Evolutionary conservation across 805 yeast species (phyloP), one percentile per base, ranked within the genome.

Genomic region (Komagataella phaffii): DNA sequence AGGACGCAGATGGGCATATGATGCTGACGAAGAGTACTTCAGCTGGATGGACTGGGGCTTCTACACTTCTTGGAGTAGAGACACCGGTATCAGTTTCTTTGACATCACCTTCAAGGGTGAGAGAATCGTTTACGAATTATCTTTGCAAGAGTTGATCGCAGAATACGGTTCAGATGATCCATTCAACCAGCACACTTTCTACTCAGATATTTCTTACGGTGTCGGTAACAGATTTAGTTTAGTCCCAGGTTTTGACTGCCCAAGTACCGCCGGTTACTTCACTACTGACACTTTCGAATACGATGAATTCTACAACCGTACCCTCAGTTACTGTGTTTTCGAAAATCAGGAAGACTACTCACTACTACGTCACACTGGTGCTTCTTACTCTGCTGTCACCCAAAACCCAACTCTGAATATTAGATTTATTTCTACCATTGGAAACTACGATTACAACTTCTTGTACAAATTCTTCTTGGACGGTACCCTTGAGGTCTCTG

Each of bases 81-180:
- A 61, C 47, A 46, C 50, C 4, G 65, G 64, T 47, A 21, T 60
- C 54, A 52, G 62, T 6, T 46, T 61, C 44, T 59, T 55, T 51
- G 63, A 62, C 48, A 48, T 62, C 18, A 60, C 56, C 53, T 61
- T 60, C 54, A 60, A 61, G 49, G 65, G 65, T 46, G 65, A 62
- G 54, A 58, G 65, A 58, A 56, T 62, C 45, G 44, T 57, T 7
- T 61, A 54, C 23, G 65, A 61, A 52, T 43, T 62, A 7, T 64
- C 63, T 21, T 50, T 62, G 45, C 65, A 61, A 52, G 65, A 61
- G 50, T 63, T 64, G 17, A 57, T 61, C 53, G 64, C 65, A 24
- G 65, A 61, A 52, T 61, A 61, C 40, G 52, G 63, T 24, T 64
- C 64, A 53, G 65, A 61, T 48, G 65, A 61, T 58, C 65, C 65